Evolutionary conservation across 2,329 filamentous ascomycete genomes (phyloP).

Genomic region (Madurella mycetomatis): DNA sequence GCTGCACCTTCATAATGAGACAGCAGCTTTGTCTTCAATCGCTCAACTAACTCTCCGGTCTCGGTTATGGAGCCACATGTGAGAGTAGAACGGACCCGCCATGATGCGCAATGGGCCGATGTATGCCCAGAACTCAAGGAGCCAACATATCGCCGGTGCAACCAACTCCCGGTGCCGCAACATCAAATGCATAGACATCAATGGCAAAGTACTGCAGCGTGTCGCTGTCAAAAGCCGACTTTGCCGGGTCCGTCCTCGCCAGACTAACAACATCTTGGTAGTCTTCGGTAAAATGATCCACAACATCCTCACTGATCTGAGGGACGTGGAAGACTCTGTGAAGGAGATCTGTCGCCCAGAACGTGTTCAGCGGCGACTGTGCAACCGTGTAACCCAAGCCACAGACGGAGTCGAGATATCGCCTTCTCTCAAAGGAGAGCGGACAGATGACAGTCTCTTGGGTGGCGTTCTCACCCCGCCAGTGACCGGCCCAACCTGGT

Average conservation of each 20-base stretch:
- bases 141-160: conserved; percentile 43
- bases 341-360: conserved; percentile 62
- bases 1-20: no score
- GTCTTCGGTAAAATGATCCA: conserved; percentile 59
- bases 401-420: conserved; percentile 56
- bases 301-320: conserved; percentile 52
- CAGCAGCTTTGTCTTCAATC: no score
- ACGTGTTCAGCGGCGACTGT: conserved; percentile 51
- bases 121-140: no score
- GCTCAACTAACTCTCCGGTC: no score
- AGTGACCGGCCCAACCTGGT: conserved; percentile 62
- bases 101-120: no score
- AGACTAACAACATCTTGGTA: conserved; percentile 53
- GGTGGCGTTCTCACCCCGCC: conserved; percentile 60
- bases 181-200: conserved; percentile 62
- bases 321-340: conserved; percentile 64
- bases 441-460: conserved; percentile 66
- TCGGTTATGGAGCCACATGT: no score
- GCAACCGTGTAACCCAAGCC: conserved; percentile 59
- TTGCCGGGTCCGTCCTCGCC: conserved; percentile 43
- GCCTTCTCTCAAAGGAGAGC: conserved; percentile 55
- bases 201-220: conserved; percentile 65
- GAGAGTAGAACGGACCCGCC: no score
- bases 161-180: conserved; percentile 58
- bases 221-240: conserved; percentile 54